Base-by-base conservation (phyloP, 164 flowering plant genomes). In the Piper betle region DNA sequence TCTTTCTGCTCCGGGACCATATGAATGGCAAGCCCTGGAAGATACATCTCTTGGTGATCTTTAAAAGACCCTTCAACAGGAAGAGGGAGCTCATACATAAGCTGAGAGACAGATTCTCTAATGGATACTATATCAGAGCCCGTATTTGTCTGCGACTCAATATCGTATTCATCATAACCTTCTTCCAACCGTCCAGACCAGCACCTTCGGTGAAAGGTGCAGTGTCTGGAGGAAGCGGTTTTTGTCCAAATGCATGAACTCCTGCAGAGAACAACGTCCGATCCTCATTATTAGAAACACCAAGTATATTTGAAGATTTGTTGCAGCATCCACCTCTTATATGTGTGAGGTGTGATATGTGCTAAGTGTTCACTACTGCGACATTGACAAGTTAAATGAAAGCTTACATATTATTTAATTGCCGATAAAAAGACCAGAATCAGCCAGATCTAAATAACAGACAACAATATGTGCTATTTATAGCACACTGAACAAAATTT, bases 1-100 rank as follows among this genome's bases (percentile, higher is more conserved):
- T 63, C 64, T 61, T 62, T 72, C 37, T 66, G 57, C 59, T 80
- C 68, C 16, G 82, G 84, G 55, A 84, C 77, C 39, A 90, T 69
- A 69, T 83, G 90, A 66, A 87, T 79, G n/a, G 87, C 62, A 59
- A 80, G 77, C 61, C 94, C 97, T 18, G 97, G 92, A 40, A 90
- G 67, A 66, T 70, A 84, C 77, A 85, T 39, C 75, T 90, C 97
- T 3, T 63, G 74, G 10, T 81, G 78, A 60, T 75, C 75, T 39
- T 58, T 62, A 12, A 63, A 57, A 33, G 79, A 60, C 25, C 39
- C 66, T 53, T 75, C 66, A 62, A 66, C 73, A 39, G 79, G 62
- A 37, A 68, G 68, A 53, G 84, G 75, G 43, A 80, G 79, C 6
- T 56, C 74, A 66, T 76, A 74, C 69, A 78, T 68, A 53, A 84